phyloP scores from a whole-genome alignment of 441 rosid genomes.

The Capsella rubella region DNA sequence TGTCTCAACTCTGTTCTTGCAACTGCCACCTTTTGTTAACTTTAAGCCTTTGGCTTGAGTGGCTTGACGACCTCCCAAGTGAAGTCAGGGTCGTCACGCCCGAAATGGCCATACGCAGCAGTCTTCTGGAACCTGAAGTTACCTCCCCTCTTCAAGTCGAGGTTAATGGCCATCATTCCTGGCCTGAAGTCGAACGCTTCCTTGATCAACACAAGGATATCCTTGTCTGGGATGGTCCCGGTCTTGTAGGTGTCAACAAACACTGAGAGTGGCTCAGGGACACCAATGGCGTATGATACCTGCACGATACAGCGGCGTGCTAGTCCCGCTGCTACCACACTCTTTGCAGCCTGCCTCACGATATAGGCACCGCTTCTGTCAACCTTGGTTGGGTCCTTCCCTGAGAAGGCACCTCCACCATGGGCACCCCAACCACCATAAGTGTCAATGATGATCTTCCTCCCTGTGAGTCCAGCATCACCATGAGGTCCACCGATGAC shows the following conservation, averaged over 20 bases:
- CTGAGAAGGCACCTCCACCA: slow-evolving; percentile 80
- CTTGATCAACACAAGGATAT: slow-evolving; percentile 68
- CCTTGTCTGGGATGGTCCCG: slow-evolving; percentile 75
- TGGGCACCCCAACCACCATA: slow-evolving; percentile 85
- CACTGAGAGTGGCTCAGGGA: slow-evolving; percentile 80
- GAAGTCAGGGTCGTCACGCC: slow-evolving; percentile 81
- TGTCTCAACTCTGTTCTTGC: slow-evolving; percentile 32
- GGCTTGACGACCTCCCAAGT: slow-evolving; percentile 82
- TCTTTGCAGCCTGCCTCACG: slow-evolving; percentile 85
- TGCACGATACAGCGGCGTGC: slow-evolving; percentile 81
- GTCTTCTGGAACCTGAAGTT: slow-evolving; percentile 82
- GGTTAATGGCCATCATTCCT: slow-evolving; percentile 83
- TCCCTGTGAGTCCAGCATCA: slow-evolving; percentile 85
- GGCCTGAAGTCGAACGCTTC: slow-evolving; percentile 84
- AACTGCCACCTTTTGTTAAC: neutral
- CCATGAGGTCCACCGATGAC: slow-evolving; percentile 91
- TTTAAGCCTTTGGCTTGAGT: slow-evolving; percentile 68
- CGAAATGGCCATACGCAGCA: slow-evolving; percentile 82
- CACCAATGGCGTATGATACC: slow-evolving; percentile 83
- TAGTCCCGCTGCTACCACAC: slow-evolving; percentile 75
- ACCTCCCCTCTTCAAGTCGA: slow-evolving; percentile 80
- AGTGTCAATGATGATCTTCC: slow-evolving; percentile 79
- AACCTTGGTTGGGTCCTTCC: slow-evolving; percentile 76
- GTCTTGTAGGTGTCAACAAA: slow-evolving; percentile 82
- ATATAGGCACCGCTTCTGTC: slow-evolving; percentile 83